Evolutionary conservation across 73 alveolate genomes (phyloP).

Genomic region (Symbiodinium pilosum): DNA sequence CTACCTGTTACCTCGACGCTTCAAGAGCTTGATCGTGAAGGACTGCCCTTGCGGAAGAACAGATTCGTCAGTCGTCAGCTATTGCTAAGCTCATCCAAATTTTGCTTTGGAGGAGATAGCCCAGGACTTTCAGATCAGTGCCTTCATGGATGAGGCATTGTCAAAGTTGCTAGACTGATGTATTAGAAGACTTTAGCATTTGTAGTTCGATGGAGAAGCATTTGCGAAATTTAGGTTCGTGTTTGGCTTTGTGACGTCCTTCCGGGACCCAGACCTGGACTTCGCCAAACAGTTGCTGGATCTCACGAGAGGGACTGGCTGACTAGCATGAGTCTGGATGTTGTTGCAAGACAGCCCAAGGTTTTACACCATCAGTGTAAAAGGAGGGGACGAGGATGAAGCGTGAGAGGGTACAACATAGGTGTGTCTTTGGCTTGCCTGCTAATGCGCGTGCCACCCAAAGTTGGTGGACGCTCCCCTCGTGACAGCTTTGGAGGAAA

Average conservation of each 20-base stretch:
- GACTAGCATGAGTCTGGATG: neutral
- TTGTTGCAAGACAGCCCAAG: neutral
- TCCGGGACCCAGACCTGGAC: constrained; percentile 79
- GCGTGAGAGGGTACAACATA: neutral
- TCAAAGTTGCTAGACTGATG: neutral
- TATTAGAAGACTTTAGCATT: neutral
- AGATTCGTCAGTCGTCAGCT: neutral
- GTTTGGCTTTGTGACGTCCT: constrained; percentile 88
- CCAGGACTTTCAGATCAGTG: constrained; percentile 66
- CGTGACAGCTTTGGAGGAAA: neutral
- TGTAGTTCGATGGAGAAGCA: neutral
- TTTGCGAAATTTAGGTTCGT: constrained; percentile 31
- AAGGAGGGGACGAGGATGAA: constrained; percentile 37
- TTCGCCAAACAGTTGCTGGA: constrained; percentile 66
- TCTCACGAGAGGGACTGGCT: neutral
- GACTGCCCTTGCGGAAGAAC: neutral
- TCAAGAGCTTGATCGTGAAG: constrained; percentile 69
- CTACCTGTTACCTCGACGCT: constrained; percentile 81
- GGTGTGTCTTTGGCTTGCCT: neutral
- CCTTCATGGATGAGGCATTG: neutral
- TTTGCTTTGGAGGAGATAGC: constrained; percentile 44
- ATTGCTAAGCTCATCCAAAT: neutral
- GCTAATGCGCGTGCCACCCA: neutral
- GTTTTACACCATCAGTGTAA: constrained; percentile 73
- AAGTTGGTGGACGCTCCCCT: constrained; percentile 14